phyloP scores from a whole-genome alignment of 2,329 filamentous ascomycete genomes.

The Chrysoporthe cubensis region DNA sequence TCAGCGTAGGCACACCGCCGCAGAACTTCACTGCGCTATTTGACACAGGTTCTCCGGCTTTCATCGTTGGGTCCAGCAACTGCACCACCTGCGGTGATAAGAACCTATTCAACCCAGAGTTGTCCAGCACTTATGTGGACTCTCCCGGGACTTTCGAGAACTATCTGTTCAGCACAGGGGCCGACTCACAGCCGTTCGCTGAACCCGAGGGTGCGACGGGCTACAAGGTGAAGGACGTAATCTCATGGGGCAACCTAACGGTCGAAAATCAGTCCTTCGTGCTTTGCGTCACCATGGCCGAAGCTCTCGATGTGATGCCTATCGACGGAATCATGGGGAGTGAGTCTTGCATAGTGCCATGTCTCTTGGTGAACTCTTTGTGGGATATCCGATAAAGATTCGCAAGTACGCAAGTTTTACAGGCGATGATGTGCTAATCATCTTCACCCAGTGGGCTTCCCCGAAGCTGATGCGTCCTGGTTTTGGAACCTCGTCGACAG shows the following conservation, averaged over 20 bases:
- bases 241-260: slow-evolving; percentile 32
- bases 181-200: slow-evolving; percentile 35
- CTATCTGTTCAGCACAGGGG: slow-evolving; percentile 36
- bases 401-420: background rate
- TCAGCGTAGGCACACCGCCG: slow-evolving; percentile 28
- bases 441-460: slow-evolving; percentile 21
- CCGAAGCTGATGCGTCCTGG: slow-evolving; percentile 27
- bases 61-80: slow-evolving; percentile 36
- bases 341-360: slow-evolving; percentile 10
- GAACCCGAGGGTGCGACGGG: slow-evolving; percentile 34
- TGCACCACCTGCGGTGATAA: slow-evolving; percentile 36
- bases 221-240: slow-evolving; percentile 36
- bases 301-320: slow-evolving; percentile 34
- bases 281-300: slow-evolving; percentile 37
- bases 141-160: slow-evolving; percentile 30
- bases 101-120: slow-evolving; percentile 34
- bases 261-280: slow-evolving; percentile 37
- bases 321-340: slow-evolving; percentile 42
- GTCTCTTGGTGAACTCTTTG: background rate
- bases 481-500: slow-evolving; percentile 37
- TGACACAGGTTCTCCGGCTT: slow-evolving; percentile 37
- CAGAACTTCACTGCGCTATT: slow-evolving; percentile 39
- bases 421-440: background rate
- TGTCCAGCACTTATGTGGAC: slow-evolving; percentile 37
- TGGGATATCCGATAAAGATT: too few relatives aligned